These are phyloP conservation scores for Themeda triandra DNA, from an alignment of 176 grass and related monocot species.

Conservation along the genomic window DNA sequence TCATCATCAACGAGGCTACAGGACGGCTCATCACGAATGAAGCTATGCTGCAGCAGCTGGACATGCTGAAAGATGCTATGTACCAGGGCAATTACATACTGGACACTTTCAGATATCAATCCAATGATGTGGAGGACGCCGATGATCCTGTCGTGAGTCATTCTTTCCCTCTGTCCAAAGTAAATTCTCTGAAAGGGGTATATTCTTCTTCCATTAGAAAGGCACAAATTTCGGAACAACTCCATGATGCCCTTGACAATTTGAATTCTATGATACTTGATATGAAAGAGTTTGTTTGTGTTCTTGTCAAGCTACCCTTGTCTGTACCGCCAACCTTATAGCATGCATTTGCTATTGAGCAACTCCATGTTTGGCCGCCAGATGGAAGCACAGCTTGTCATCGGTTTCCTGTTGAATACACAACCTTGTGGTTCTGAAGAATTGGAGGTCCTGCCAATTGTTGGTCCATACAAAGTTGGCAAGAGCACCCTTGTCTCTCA, in stretches of 20 bases:
- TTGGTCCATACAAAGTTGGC: not conserved
- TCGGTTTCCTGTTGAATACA: not conserved
- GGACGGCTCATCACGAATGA: not conserved
- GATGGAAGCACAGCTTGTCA: not conserved
- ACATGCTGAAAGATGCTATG: not conserved
- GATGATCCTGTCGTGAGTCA: not conserved
- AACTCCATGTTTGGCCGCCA: conserved; percentile 4
- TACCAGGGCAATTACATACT: conserved; percentile 1
- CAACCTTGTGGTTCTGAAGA: not conserved
- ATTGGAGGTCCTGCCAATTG: not conserved
- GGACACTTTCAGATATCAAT: not conserved
- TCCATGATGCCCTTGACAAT: no score
- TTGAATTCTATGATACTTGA: not conserved
- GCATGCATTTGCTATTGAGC: not conserved
- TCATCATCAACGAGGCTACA: not conserved
- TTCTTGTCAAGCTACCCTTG: not conserved
- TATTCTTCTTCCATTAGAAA: no score
- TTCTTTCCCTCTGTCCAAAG: not conserved
- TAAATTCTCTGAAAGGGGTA: not conserved
- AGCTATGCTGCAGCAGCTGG: not conserved
- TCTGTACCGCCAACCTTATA: not conserved
- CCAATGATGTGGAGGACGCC: not conserved
- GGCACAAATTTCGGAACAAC: not conserved
- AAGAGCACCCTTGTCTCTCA: conserved; percentile 35
- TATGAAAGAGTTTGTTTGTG: not conserved